These are phyloP conservation scores for Xylariaceae sp. DNA, from an alignment of 2,329 filamentous ascomycete species.

Conservation along the genomic window DNA sequence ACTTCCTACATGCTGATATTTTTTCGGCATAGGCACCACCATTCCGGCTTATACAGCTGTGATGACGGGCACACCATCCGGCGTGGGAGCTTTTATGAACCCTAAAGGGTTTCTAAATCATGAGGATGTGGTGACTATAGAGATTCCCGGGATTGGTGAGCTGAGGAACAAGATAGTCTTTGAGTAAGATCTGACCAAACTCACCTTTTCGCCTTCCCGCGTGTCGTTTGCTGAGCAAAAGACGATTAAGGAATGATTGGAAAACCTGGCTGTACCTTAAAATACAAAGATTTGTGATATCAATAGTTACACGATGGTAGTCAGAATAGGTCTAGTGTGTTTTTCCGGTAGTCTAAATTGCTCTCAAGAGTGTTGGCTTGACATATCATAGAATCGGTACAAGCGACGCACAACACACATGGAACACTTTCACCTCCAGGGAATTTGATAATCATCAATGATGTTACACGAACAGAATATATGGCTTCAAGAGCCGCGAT, in stretches of 20 bases:
- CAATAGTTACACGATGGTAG: neutral
- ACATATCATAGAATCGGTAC: no score
- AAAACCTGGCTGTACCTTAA: constrained; percentile 2
- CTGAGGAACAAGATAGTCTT: constrained; percentile 28
- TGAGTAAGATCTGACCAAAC: constrained; percentile 21
- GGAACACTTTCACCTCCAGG: no score
- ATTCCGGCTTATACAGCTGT: constrained; percentile 43
- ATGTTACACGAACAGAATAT: no score
- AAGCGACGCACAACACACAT: no score
- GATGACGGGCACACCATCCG: constrained; percentile 46
- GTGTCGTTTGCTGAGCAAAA: neutral
- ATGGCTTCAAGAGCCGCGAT: no score
- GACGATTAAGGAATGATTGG: neutral
- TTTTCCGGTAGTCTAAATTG: no score
- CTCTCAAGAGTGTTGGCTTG: no score
- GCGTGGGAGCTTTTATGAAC: constrained; percentile 33
- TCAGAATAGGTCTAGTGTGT: no score
- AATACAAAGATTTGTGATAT: constrained; percentile 3
- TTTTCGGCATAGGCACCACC: constrained; percentile 33
- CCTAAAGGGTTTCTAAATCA: constrained; percentile 31
- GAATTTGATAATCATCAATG: no score
- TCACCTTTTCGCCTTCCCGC: neutral
- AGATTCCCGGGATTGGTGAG: constrained; percentile 28
- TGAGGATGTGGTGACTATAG: constrained; percentile 29
- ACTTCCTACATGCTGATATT: neutral